Evolutionary conservation across 1,284 basidiomycete species (phyloP).

Genomic region (Tylopilus sp.): DNA sequence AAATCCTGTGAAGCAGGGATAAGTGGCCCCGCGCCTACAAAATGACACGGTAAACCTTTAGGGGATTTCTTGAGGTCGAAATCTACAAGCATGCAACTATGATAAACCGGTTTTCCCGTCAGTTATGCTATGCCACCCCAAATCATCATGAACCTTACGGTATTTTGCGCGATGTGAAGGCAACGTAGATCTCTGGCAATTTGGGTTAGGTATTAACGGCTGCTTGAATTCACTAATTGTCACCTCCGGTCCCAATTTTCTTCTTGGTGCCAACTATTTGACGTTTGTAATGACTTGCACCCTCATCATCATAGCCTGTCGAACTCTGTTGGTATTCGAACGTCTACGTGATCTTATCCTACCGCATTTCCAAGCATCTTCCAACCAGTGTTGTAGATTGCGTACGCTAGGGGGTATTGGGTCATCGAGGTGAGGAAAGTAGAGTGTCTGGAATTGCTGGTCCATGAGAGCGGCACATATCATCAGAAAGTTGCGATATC

Average conservation of each 20-base stretch:
- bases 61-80: constrained; percentile 44
- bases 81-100: constrained; percentile 63
- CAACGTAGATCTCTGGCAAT: constrained; percentile 41
- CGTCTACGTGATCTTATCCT: background rate
- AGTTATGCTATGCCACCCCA: background rate
- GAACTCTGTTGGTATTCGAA: background rate
- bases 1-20: constrained; percentile 19
- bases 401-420: constrained; percentile 63
- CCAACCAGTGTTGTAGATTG: constrained; percentile 72
- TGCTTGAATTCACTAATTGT: constrained; percentile 2
- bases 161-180: constrained; percentile 68
- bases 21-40: background rate
- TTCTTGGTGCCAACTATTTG: constrained; percentile 60
- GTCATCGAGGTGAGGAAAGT: constrained; percentile 52
- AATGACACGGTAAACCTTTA: constrained; percentile 34
- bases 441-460: constrained; percentile 55
- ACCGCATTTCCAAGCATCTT: constrained; percentile 74
- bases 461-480: constrained; percentile 66
- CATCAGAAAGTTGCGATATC: constrained; percentile 88
- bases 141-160: constrained; percentile 49
- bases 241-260: constrained; percentile 79
- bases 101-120: constrained; percentile 1
- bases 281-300: constrained; percentile 53
- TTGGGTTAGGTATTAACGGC: constrained; percentile 1
- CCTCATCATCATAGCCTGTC: constrained; percentile 69